Base-by-base conservation (phyloP, 148 eudicot species). In the Pharnaceum exiguum region DNA sequence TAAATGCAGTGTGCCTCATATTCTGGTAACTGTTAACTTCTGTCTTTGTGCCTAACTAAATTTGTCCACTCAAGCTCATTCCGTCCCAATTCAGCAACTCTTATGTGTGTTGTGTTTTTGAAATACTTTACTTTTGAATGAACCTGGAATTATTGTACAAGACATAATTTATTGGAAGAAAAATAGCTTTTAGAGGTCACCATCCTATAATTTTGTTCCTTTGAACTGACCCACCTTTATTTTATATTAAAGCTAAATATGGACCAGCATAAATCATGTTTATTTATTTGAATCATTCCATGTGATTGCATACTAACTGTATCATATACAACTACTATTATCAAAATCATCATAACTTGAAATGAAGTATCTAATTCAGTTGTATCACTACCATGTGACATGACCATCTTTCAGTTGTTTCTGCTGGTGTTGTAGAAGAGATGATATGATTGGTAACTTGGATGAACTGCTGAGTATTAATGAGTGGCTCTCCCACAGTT, bases 231-330 rank as follows among this genome's bases (percentile, higher is more conserved):
- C 30, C 29, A 49, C 26, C 24, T 30, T 49, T 10, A 29, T 36
- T 37, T 49, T 16, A 61, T 35, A 36, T 10, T 11, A 43, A 62
- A 51, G 16, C 29, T 62, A 21, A 29, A 3, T 24, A 50, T 60
- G 38, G 38, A 6, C 55, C 55, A 22, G 65, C 63, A n/a, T 32
- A 60, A 46, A 60, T 35, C 32, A 35, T 52, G 37, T n/a, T 48
- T 47, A 60, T 15, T 40, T 59, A 24, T 16, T 30, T 62, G 46
- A 49, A 50, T 19, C 26, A 31, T 51, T 33, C 22, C 57, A 42
- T 59, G 44, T 67, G 71, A 38, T 48, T 55, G 23, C 39, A 48
- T 38, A 21, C 48, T 57, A n/a, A n/a, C n/a, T n/a, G n/a, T n/a
- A n/a, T n/a, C n/a, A n/a, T n/a, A n/a, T n/a, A n/a, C n/a, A n/a